These are phyloP conservation scores for Huiozyma naganishii DNA, from an alignment of 805 yeast species.

Conservation along the genomic window DNA sequence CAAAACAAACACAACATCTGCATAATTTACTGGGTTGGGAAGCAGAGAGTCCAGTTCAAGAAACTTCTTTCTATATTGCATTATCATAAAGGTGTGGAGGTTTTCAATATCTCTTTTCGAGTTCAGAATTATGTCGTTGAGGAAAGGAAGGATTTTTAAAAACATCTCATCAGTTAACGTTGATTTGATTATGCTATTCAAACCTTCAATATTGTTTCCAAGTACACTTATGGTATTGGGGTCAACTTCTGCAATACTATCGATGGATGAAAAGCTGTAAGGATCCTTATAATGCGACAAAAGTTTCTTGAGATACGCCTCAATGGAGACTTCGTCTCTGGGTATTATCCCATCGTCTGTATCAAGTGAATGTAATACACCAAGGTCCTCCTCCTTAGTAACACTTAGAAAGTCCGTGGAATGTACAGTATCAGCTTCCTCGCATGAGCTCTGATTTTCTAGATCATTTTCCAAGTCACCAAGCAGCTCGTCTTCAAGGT, in stretches of 20 bases:
- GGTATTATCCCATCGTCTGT: too few relatives aligned
- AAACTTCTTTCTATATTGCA: conserved; percentile 49
- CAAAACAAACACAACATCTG: conserved; percentile 39
- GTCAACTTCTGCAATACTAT: conserved; percentile 1
- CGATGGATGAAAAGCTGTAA: background rate
- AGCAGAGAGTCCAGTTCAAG: conserved; percentile 61
- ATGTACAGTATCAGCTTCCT: too few relatives aligned
- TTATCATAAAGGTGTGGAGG: conserved; percentile 39
- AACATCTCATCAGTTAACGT: background rate
- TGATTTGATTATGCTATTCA: background rate
- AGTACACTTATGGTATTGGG: background rate
- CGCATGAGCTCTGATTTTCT: conserved; percentile 6
- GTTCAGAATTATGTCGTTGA: conserved; percentile 45
- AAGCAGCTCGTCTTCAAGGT: conserved; percentile 13
- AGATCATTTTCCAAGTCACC: conserved; percentile 28
- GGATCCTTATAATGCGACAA: too few relatives aligned
- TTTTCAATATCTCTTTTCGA: conserved; percentile 43
- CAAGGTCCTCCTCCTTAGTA: too few relatives aligned
- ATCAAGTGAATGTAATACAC: too few relatives aligned
- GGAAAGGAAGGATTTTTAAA: conserved; percentile 31
- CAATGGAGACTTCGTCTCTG: too few relatives aligned
- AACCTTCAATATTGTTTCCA: background rate
- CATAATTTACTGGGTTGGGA: conserved; percentile 51
- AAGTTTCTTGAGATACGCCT: too few relatives aligned
- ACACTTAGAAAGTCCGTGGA: too few relatives aligned